Evolutionary conservation across 148 eudicot genomes (phyloP).

Genomic region (Hydrangea macrophylla): DNA sequence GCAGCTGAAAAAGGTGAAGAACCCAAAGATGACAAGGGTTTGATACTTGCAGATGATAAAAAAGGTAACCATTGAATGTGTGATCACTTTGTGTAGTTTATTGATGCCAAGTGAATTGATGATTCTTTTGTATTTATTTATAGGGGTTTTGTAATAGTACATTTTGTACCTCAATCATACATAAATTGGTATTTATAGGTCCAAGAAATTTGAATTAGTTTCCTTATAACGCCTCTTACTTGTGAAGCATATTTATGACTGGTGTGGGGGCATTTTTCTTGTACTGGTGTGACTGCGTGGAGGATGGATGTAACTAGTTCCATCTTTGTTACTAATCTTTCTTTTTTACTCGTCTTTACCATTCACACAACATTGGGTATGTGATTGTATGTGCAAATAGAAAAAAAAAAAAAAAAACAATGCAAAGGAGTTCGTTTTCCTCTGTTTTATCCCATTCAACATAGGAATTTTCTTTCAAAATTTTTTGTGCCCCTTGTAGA

Average conservation of each 20-base stretch:
- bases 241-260: background rate
- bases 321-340: no score
- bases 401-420: no score
- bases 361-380: no score
- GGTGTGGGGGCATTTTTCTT: background rate
- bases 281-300: background rate
- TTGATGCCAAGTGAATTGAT: conserved; percentile 7
- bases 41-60: conserved; percentile 15
- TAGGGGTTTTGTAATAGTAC: background rate
- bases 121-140: background rate
- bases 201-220: background rate
- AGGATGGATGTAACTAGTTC: no score
- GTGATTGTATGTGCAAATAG: no score
- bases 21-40: conserved; percentile 17
- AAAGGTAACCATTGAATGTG: conserved; percentile 23
- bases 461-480: no score
- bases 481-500: no score
- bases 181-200: background rate
- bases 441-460: no score
- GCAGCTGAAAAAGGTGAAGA: conserved; percentile 19
- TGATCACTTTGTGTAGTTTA: background rate
- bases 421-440: no score
- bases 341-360: no score
- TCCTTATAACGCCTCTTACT: background rate
- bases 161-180: no score